Conservation (phyloP, 371 early-diverging fungal genomes). For the Haplosporangium sp. region DNA sequence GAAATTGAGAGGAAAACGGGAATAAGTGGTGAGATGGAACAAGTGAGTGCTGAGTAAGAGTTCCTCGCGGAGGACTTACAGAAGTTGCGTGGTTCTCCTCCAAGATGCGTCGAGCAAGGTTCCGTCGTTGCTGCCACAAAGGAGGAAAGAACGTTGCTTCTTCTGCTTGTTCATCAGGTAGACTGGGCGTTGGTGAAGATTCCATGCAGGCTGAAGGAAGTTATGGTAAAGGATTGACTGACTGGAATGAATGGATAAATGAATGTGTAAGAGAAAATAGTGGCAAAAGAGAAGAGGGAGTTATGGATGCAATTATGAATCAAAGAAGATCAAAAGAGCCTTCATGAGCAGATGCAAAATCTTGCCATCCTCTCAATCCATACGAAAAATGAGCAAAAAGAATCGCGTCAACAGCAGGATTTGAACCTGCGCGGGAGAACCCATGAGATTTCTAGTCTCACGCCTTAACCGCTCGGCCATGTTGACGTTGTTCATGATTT, state of each 20-base stretch:
- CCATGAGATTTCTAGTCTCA: constrained; percentile 24
- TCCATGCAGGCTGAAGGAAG: background rate
- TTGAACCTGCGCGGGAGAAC: no score
- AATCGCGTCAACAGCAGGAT: background rate
- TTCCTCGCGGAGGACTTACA: constrained; percentile 30
- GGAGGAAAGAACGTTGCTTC: constrained; percentile 61
- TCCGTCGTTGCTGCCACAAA: constrained; percentile 76
- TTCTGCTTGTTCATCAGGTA: constrained; percentile 26
- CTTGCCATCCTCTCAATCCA: no score
- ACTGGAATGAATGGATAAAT: background rate
- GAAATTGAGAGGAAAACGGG: background rate
- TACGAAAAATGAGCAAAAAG: no score
- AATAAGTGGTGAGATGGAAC: background rate
- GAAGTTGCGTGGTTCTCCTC: constrained; percentile 55
- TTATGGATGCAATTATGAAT: background rate
- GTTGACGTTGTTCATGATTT: no score
- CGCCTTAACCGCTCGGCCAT: constrained; percentile 28
- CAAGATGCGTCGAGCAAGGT: constrained; percentile 60
- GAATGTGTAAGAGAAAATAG: background rate
- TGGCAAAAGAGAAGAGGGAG: background rate
- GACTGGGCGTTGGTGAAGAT: background rate
- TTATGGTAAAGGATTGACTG: no score
- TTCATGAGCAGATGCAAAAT: background rate
- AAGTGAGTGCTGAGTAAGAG: background rate
- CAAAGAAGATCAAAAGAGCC: background rate